Conservation (phyloP, 345 rosid genomes). For the Arabis alpina region DNA sequence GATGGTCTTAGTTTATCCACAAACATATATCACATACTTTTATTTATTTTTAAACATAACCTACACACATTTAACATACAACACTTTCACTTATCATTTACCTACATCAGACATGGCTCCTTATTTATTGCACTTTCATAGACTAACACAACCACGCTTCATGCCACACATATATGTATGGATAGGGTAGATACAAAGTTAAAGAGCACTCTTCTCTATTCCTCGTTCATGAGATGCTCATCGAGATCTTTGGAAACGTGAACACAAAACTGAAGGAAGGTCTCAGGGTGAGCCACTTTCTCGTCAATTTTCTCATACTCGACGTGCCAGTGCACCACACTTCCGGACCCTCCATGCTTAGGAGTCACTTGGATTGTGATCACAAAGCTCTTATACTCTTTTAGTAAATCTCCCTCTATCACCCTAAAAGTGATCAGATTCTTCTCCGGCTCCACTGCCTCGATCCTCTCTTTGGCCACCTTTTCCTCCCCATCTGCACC, state of each 20-base stretch:
- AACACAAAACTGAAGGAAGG: conserved; percentile 26
- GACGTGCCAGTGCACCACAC: conserved; percentile 43
- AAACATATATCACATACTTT: background rate
- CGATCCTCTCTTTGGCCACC: conserved; percentile 22
- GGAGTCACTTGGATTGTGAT: conserved; percentile 31
- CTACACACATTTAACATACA: background rate
- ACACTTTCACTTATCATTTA: background rate
- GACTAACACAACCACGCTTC: conserved; percentile 8
- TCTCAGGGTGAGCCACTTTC: conserved; percentile 41
- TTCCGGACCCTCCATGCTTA: conserved; percentile 26
- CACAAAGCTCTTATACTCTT: conserved; percentile 21
- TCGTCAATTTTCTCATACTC: conserved; percentile 46
- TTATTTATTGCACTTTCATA: background rate
- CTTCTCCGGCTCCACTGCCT: conserved; percentile 26
- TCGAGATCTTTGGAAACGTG: conserved; percentile 41
- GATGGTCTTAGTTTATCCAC: background rate
- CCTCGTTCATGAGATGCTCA: conserved; percentile 33
- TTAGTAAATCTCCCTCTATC: conserved; percentile 31
- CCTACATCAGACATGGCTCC: background rate
- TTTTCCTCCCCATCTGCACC: conserved; percentile 27
- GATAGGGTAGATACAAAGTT: background rate
- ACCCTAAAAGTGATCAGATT: conserved; percentile 23
- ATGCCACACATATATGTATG: background rate
- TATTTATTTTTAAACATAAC: conserved; percentile 1
- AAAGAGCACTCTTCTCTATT: conserved; percentile 15